phyloP scores from a whole-genome alignment of 2,329 filamentous ascomycete genomes.

The Mycocentrospora acerina region DNA sequence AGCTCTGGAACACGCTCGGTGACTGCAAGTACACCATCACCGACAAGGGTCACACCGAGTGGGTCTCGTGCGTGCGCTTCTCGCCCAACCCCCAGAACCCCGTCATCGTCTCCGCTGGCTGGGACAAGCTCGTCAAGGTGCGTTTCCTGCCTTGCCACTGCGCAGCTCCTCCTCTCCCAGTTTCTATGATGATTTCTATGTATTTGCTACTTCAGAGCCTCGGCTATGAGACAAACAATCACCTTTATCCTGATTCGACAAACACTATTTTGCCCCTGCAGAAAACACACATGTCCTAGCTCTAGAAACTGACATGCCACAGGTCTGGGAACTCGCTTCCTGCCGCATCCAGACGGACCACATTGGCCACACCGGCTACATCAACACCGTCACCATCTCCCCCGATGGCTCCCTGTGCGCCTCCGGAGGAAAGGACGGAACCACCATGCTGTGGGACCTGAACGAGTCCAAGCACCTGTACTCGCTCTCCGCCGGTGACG shows the following conservation, averaged over 20 bases:
- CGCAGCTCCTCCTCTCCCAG: not conserved
- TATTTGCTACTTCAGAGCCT: constrained; percentile 99
- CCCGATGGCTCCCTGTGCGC: constrained; percentile 98
- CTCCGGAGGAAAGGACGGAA: constrained; percentile 98
- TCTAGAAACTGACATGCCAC: constrained; percentile 28
- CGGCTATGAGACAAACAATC: constrained; percentile 97
- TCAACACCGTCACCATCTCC: constrained; percentile 99
- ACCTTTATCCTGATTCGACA: constrained; percentile 53
- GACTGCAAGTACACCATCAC: constrained; percentile 99
- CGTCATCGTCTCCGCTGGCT: constrained; percentile 96
- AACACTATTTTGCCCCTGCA: constrained; percentile 4
- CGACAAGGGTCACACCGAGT: constrained; percentile 99
- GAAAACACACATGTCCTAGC: constrained; percentile 1
- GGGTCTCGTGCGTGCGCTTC: constrained; percentile 99
- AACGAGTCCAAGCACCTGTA: constrained; percentile 99
- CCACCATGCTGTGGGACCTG: constrained; percentile 99
- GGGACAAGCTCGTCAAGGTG: constrained; percentile 99
- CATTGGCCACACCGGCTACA: constrained; percentile 99
- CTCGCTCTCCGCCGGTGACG: constrained; percentile 98
- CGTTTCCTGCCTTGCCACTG: constrained; percentile 45
- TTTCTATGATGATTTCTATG: constrained; percentile 88
- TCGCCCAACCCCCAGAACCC: constrained; percentile 99
- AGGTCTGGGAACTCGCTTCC: constrained; percentile 99
- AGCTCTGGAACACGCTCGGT: constrained; percentile 99
- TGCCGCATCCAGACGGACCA: constrained; percentile 99